Evolutionary conservation across 2,329 filamentous ascomycete species (phyloP), one percentile per base, ranked within the genome.

Genomic region (Thermomyces lanuginosus): DNA sequence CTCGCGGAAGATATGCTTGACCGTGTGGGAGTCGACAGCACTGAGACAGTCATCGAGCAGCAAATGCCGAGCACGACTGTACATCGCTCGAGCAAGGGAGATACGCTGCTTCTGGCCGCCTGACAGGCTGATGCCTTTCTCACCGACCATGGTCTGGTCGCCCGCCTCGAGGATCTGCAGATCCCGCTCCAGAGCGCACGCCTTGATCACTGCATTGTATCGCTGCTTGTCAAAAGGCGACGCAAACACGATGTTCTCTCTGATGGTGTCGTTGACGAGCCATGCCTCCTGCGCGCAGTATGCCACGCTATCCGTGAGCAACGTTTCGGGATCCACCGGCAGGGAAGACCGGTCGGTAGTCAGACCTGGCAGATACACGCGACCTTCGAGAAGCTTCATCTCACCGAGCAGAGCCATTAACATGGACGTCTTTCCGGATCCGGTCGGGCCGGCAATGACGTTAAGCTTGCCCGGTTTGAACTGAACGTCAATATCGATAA

Each of bases 51-150:
- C 89, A 45, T 98, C 89, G 26, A 98, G 65, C 7, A 98, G 66
- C 9, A 98, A 58, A 50, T 95, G 86, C 28, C 76, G 76, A 4
- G 84, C 91, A 52, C 82, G 86, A 38, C 82, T 92, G 55, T 98
- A 98, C n/a, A 98, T 66, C 1, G 89, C 89, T 39, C 89, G 75
- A n/a, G 89, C 89, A 22, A 98, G 66, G 8, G 86, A 93, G 27
- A 98, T 95, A 32, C 89, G 76, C 53, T 98, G 89, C 56, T 95
- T 95, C 55, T 98, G 89, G 5, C 89, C 89, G 36, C 89, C 89
- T 5, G 89, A 98, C 8, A 98, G 69, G 9, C 86, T 86, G 35
- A 98, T 92, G 17, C 89, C 89, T 55, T 95, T 98, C 49, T 98
- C 89, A 27, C 89, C 89, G 16, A 98, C 89, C 12, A 93, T 60